phyloP scores from a whole-genome alignment of 169 alveolate genomes.

The Miamiensis avidus region DNA sequence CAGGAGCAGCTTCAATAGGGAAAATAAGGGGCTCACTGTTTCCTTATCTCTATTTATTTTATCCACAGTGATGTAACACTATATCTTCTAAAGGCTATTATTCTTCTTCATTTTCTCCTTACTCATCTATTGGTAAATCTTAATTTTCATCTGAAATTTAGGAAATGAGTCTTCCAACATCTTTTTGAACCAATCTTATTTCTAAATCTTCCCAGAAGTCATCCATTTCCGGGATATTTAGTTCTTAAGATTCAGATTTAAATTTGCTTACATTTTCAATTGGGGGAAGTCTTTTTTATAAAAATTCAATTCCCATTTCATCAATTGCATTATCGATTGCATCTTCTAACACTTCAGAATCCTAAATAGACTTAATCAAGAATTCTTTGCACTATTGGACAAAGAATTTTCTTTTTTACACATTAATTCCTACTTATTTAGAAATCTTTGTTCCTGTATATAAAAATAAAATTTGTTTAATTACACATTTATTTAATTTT shows the following conservation, averaged over 20 bases:
- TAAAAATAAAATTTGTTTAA: too few species aligned
- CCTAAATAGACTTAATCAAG: neutral
- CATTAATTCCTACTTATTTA: too few species aligned
- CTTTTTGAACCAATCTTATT: neutral
- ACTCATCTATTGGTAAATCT: neutral
- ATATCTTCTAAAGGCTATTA: neutral
- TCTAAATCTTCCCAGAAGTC: neutral
- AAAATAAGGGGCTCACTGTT: neutral
- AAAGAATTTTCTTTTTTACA: neutral
- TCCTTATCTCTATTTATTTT: neutral
- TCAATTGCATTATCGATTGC: neutral
- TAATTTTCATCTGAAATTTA: too few species aligned
- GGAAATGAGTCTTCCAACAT: neutral
- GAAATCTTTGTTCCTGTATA: too few species aligned
- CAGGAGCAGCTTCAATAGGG: neutral
- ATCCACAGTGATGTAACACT: neutral
- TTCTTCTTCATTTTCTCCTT: neutral
- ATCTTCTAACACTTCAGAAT: neutral
- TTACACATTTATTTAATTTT: too few species aligned
- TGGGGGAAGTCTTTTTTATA: neutral
- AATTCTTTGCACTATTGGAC: neutral
- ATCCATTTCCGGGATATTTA: neutral
- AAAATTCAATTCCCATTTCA: neutral
- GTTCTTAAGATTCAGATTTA: neutral
- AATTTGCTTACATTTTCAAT: neutral